Evolutionary conservation across 1,284 basidiomycete species (phyloP), one percentile per base, ranked within the genome.

Genomic region (Lentinula novae-zelandiae): DNA sequence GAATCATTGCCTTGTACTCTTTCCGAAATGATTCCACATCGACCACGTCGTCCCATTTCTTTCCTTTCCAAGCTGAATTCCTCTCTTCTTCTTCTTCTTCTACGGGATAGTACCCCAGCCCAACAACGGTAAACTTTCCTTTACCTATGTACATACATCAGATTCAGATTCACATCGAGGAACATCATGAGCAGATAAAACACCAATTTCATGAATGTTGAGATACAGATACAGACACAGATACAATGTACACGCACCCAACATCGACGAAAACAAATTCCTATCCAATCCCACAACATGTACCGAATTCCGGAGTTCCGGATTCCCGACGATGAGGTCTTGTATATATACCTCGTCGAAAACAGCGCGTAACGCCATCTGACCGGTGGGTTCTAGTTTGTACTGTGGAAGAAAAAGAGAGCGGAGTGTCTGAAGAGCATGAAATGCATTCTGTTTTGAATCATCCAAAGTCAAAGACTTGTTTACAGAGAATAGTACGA

Each of bases 241-340:
- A n/a, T n/a, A n/a, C n/a, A n/a, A n/a, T n/a, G n/a, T n/a, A n/a
- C 20, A 27, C 53, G 3, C 38, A 59, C 58, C 58, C n/a, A 60
- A 15, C 51, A 53, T 53, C 7, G 58, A 60, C 22, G 52, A 60
- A n/a, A 60, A 60, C n/a, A 60, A 54, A 44, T 48, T 60, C 34
- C 33, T 53, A 60, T 60, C 58, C 12, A 40, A 42, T 13, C 58
- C 58, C 20, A 48, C 17, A n/a, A 48, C 44, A 53, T 60, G 58
- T 17, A 60, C 51, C 40, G 58, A 53, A 22, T 60, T 60, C 31
- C 22, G 15, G 15, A 60, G 5, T 9, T 53, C 42, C 27, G 58
- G 51, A 31, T 53, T 42, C 9, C 54, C 22, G n/a, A 3, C 15
- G n/a, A 56, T 44, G 7, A 60, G 53, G 27, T 53, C 58, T 15